phyloP scores from a whole-genome alignment of 805 yeast species.

The Candida ascalaphidarum region DNA sequence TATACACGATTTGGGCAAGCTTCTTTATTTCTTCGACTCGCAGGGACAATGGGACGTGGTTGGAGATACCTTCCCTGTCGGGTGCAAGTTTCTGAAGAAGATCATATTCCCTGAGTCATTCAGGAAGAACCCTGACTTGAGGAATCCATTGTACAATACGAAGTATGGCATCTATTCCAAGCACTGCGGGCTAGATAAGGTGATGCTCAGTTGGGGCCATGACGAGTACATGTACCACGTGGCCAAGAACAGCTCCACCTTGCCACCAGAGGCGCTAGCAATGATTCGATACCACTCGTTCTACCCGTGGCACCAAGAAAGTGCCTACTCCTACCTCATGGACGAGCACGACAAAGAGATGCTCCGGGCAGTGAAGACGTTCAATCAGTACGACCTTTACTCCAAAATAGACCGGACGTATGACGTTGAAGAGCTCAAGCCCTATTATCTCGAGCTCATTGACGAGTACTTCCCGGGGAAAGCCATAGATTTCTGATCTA shows the following conservation, averaged over 20 bases:
- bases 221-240: constrained; percentile 73
- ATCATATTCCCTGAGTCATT: constrained; percentile 57
- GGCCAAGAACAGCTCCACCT: constrained; percentile 53
- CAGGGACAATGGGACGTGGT: constrained; percentile 78
- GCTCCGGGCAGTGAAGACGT: constrained; percentile 56
- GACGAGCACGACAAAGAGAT: constrained; percentile 51
- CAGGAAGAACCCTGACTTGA: constrained; percentile 49
- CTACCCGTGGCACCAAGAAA: constrained; percentile 71
- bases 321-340: constrained; percentile 59
- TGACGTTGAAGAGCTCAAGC: constrained; percentile 43
- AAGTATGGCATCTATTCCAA: constrained; percentile 60
- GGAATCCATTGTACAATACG: constrained; percentile 56
- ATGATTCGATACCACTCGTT: constrained; percentile 72
- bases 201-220: constrained; percentile 73
- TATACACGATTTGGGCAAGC: constrained; percentile 64
- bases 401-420: constrained; percentile 47
- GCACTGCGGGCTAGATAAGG: constrained; percentile 59
- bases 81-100: constrained; percentile 53
- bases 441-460: constrained; percentile 53
- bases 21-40: constrained; percentile 61
- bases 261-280: constrained; percentile 61
- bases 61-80: constrained; percentile 73
- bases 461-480: constrained; percentile 59
- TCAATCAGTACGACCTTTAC: constrained; percentile 62
- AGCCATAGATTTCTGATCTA: constrained; percentile 48